Evolutionary conservation across 805 yeast species (phyloP).

Genomic region (Yamadazyma sp.): DNA sequence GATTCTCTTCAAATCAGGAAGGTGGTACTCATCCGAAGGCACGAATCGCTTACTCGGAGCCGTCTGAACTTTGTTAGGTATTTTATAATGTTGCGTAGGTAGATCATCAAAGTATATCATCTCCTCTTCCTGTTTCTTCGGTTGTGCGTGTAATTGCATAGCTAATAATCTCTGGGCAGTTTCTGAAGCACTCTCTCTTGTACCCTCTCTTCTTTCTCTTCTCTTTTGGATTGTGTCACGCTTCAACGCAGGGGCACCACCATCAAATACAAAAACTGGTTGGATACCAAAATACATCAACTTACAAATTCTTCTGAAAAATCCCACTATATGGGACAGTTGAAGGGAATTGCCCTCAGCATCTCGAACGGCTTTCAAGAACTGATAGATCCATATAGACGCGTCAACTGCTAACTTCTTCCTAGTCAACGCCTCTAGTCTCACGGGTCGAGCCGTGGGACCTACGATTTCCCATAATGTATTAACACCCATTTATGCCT

Average conservation of each 20-base stretch:
- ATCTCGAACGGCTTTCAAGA: conserved; percentile 90
- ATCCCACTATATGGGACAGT: conserved; percentile 91
- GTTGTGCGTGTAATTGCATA: conserved; percentile 63
- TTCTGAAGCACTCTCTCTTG: conserved; percentile 62
- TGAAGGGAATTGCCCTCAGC: conserved; percentile 72
- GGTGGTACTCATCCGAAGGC: conserved; percentile 77
- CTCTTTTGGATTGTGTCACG: conserved; percentile 73
- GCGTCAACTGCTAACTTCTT: conserved; percentile 92
- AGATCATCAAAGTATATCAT: conserved; percentile 18
- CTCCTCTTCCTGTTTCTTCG: conserved; percentile 31
- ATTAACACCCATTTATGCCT: conserved; percentile 86
- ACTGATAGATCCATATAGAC: conserved; percentile 97
- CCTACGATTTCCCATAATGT: conserved; percentile 91
- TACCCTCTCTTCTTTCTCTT: conserved; percentile 70
- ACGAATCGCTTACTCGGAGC: conserved; percentile 32
- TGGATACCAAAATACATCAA: conserved; percentile 79
- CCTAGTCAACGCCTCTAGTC: conserved; percentile 78
- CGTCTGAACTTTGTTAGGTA: background rate
- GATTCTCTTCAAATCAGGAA: conserved; percentile 68
- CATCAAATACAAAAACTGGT: conserved; percentile 94
- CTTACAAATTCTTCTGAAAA: conserved; percentile 90
- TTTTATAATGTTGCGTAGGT: conserved; percentile 14
- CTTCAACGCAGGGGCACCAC: conserved; percentile 87
- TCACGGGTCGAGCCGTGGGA: conserved; percentile 86
- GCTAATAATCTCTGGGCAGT: conserved; percentile 84